A percentile compares a stretch with the other conserved stretches of the same genome.
phyloP scores from a whole-genome alignment of 306 rosid genomes.

The Begonia masoniana region DNA sequence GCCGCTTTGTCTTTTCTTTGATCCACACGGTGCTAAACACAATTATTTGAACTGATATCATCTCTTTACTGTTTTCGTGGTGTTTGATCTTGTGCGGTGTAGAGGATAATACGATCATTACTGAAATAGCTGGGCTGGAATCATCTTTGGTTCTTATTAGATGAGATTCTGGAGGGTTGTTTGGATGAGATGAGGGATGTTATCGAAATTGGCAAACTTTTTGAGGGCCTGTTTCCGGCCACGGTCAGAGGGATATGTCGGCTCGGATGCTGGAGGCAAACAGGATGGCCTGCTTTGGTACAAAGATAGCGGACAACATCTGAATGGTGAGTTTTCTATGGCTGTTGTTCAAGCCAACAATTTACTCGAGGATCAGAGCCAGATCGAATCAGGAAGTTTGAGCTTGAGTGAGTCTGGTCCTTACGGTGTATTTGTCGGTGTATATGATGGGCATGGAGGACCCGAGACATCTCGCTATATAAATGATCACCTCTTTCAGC shows the following conservation, averaged over 20 bases:
- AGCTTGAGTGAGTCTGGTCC: constrained; percentile 33
- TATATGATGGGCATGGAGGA: constrained; percentile 46
- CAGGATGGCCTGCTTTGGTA: constrained; percentile 42
- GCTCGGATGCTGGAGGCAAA: constrained; percentile 22
- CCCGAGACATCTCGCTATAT: constrained; percentile 39
- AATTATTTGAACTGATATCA: too few species aligned
- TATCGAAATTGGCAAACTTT: constrained; percentile 37
- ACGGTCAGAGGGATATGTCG: constrained; percentile 24
- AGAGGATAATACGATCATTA: too few species aligned
- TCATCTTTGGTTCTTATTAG: too few species aligned
- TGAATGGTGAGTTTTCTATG: constrained; percentile 41
- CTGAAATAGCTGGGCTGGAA: too few species aligned
- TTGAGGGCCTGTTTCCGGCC: constrained; percentile 43
- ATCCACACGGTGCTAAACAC: too few species aligned
- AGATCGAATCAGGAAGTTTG: constrained; percentile 38
- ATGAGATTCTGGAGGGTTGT: constrained; percentile 19
- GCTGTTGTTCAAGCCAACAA: constrained; percentile 47
- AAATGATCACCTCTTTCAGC: constrained; percentile 39
- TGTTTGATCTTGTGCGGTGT: too few species aligned
- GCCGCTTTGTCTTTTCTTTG: too few species aligned
- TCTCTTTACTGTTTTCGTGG: too few species aligned
- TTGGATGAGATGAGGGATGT: constrained; percentile 53
- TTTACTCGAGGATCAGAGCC: constrained; percentile 52
- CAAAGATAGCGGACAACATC: constrained; percentile 39
- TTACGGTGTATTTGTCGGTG: constrained; percentile 35